Evolutionary conservation across 495 filamentous ascomycete species (phyloP), one percentile per base, ranked within the genome.

Genomic region (Penicillium nucicola): DNA sequence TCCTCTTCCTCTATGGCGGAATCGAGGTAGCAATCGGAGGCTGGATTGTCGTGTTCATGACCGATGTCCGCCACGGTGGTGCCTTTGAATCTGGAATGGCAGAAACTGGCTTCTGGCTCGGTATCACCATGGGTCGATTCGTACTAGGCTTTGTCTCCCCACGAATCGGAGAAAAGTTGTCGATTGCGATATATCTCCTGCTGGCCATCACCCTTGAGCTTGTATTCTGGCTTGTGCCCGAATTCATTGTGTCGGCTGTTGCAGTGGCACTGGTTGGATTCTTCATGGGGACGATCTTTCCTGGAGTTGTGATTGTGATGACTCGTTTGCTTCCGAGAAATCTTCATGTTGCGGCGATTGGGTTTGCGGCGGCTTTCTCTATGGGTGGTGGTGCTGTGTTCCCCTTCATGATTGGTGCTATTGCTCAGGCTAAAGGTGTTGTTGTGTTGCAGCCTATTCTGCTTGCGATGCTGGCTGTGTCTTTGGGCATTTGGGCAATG

Each of bases 1-100:
- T 91, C 68, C 68, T 92, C n/a, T 76, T 92, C 13, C 75, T 79
- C 41, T 91, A 91, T 52, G 86, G 89, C 19, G 89, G 89, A 38
- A 69, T 83, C 34, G 89, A 93, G 63, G 89, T 93, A 15, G 79
- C 83, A 3, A 77, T 92, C 4, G 88, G 87, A 13, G 81, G 81
- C 5, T 84, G 81, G 80, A 75, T 83, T 34, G 79, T 83, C n/a
- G 70, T 67, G 2, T 83, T 83, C 62, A 83, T 83, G 80, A 72
- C 76, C 1, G 57, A 66, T 12, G 74, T 82, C 17, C 62, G 81
- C 5, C 64, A 81, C 31, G 77, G 71, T n/a, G 57, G 49, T 11
- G 53, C 72, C 1, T 83, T 83, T 41, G 69, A 70, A 10, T 70
- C 71, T 36, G 81, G 81, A 37, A 76, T 84, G 70, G 75, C 72